A percentile compares a stretch with the other conserved stretches of the same genome.
Evolutionary conservation across 345 rosid genomes (phyloP).

Genomic region (Brassica nigra): DNA sequence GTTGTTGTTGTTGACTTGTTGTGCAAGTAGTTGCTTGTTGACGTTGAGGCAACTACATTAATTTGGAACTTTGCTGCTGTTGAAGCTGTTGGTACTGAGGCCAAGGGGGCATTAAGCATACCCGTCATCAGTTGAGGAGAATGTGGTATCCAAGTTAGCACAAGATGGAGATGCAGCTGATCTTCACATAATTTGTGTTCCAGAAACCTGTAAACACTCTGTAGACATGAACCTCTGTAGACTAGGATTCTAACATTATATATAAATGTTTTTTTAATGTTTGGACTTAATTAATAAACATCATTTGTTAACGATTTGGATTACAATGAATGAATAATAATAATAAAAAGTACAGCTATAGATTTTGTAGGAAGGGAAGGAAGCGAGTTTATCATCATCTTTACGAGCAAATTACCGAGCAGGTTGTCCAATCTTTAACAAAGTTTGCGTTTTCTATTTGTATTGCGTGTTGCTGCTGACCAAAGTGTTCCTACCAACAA

Average conservation of each 20-base stretch:
- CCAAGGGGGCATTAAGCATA: constrained; percentile 75
- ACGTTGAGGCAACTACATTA: constrained; percentile 73
- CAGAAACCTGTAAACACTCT: constrained; percentile 53
- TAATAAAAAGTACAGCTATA: too few relatives aligned
- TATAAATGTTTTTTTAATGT: too few relatives aligned
- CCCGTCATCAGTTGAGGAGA: constrained; percentile 73
- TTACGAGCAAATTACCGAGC: background rate
- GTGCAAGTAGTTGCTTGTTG: constrained; percentile 76
- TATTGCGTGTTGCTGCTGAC: too few relatives aligned
- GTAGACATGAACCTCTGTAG: constrained; percentile 4
- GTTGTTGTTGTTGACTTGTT: constrained; percentile 33
- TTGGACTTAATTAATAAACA: too few relatives aligned
- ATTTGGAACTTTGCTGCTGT: constrained; percentile 68
- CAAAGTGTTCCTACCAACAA: too few relatives aligned
- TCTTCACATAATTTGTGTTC: constrained; percentile 71
- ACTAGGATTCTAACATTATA: background rate
- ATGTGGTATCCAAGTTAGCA: constrained; percentile 64
- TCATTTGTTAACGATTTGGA: too few relatives aligned
- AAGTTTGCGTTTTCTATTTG: too few relatives aligned
- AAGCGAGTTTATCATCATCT: too few relatives aligned
- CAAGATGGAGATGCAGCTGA: constrained; percentile 88
- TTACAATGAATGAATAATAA: too few relatives aligned
- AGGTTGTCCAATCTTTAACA: too few relatives aligned
- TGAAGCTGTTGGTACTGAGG: constrained; percentile 49
- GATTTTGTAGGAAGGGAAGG: too few relatives aligned